Percentiles rank a stretch among this genome's conserved stretches.
phyloP scores from a whole-genome alignment of 768 basidiomycete genomes.

The Lentinula detonsa region DNA sequence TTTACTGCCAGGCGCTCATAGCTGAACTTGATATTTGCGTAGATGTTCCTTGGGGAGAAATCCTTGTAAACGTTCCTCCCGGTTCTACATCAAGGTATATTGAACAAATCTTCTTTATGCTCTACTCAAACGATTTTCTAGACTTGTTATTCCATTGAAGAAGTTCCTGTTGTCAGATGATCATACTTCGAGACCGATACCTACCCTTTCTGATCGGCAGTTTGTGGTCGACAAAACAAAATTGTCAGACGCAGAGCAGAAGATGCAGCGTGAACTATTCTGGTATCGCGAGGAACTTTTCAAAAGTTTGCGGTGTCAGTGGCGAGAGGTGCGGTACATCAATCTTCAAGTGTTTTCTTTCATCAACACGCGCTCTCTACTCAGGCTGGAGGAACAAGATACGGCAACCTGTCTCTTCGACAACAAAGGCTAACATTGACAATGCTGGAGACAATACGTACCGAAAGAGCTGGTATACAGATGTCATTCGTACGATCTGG shows the following conservation, averaged over 20 bases:
- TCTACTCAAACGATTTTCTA: constrained; percentile 17
- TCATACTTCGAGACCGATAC: constrained; percentile 62
- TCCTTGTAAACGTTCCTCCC: constrained; percentile 68
- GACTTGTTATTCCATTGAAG: constrained; percentile 65
- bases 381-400: constrained; percentile 74
- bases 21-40: constrained; percentile 3
- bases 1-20: not conserved
- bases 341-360: not conserved
- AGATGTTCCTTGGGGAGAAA: constrained; percentile 37
- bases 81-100: constrained; percentile 76
- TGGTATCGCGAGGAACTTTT: constrained; percentile 95
- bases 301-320: constrained; percentile 57
- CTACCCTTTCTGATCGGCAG: constrained; percentile 82
- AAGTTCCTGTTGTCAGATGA: constrained; percentile 60
- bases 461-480: constrained; percentile 56
- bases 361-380: no score
- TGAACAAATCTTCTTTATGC: not conserved
- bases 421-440: constrained; percentile 69
- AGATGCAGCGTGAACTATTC: constrained; percentile 73
- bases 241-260: constrained; percentile 53
- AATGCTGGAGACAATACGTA: constrained; percentile 75
- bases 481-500: constrained; percentile 40
- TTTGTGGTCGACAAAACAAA: constrained; percentile 80
- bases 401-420: constrained; percentile 73
- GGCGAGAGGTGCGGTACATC: constrained; percentile 67